Evolutionary conservation across 2,329 filamentous ascomycete species (phyloP).

Genomic region (Colletotrichum chrysophilum): DNA sequence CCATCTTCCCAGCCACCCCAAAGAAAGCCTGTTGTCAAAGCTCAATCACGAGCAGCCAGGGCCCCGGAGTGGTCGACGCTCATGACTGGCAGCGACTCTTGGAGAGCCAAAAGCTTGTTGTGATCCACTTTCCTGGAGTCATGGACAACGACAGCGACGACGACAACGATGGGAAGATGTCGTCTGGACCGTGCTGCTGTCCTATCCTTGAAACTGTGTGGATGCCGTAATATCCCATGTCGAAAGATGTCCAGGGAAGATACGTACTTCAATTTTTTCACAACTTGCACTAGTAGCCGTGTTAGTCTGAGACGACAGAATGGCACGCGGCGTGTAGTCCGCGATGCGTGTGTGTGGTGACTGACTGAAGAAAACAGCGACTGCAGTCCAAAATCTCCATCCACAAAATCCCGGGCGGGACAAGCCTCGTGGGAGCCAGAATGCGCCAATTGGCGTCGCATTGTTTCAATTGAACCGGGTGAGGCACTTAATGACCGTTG

Average conservation of each 20-base stretch:
- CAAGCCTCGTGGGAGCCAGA: neutral
- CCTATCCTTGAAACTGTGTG: slow-evolving; percentile 6
- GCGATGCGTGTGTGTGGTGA: neutral
- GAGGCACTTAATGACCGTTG: slow-evolving; percentile 17
- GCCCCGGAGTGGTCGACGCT: neutral
- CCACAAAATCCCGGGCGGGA: neutral
- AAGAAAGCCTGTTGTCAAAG: neutral
- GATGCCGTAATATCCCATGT: neutral
- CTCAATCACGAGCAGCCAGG: slow-evolving; percentile 14
- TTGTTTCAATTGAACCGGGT: neutral
- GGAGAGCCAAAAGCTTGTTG: slow-evolving; percentile 22
- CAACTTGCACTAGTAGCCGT: neutral
- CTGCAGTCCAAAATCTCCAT: neutral
- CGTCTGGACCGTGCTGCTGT: neutral
- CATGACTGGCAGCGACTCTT: slow-evolving; percentile 19
- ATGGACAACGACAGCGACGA: neutral
- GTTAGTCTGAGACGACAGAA: neutral
- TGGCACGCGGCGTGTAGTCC: neutral
- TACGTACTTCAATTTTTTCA: slow-evolving; percentile 8
- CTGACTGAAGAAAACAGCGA: slow-evolving; percentile 3
- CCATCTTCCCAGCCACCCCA: neutral
- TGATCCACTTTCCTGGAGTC: slow-evolving; percentile 17
- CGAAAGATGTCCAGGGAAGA: neutral
- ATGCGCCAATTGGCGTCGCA: slow-evolving; percentile 2
- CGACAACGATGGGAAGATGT: neutral